phyloP scores from a whole-genome alignment of 1,284 basidiomycete genomes.

The Ganoderma resinaceum region DNA sequence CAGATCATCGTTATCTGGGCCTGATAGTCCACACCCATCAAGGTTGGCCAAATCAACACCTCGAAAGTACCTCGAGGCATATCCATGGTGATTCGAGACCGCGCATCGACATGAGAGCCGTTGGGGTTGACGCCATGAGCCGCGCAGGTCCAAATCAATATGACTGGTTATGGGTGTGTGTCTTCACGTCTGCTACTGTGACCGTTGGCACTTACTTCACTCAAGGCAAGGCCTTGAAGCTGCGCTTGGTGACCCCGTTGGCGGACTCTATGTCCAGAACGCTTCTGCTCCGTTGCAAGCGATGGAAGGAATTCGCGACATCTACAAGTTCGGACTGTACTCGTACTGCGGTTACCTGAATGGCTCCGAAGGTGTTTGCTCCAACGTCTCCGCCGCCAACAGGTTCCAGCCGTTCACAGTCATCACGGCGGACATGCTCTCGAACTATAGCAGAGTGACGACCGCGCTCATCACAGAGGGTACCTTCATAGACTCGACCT shows the following conservation, averaged over 20 bases:
- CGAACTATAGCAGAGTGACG: conserved; percentile 67
- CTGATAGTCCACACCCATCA: conserved; percentile 24
- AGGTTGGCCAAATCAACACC: conserved; percentile 86
- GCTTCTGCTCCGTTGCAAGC: conserved; percentile 65
- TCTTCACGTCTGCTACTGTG: conserved; percentile 11
- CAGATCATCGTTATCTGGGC: conserved; percentile 31
- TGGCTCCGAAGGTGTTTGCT: conserved; percentile 65
- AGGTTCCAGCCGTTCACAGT: conserved; percentile 67
- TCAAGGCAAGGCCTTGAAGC: conserved; percentile 56
- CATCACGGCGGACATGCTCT: conserved; percentile 69
- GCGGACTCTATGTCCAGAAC: conserved; percentile 73
- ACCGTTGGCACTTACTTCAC: conserved; percentile 20
- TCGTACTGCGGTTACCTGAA: conserved; percentile 77
- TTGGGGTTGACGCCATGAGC: conserved; percentile 30
- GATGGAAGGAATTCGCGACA: conserved; percentile 66
- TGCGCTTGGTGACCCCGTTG: conserved; percentile 64
- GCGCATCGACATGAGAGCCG: conserved; percentile 25
- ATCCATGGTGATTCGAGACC: conserved; percentile 62
- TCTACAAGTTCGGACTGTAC: conserved; percentile 81
- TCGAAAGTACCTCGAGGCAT: conserved; percentile 73
- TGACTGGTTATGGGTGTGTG: conserved; percentile 71
- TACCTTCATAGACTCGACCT: conserved; percentile 67
- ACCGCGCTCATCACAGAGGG: conserved; percentile 57
- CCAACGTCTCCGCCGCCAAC: conserved; percentile 63
- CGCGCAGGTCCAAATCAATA: conserved; percentile 69